Conservation (phyloP, 176 grass and related monocot genomes). For the Tillandsia leiboldiana region DNA sequence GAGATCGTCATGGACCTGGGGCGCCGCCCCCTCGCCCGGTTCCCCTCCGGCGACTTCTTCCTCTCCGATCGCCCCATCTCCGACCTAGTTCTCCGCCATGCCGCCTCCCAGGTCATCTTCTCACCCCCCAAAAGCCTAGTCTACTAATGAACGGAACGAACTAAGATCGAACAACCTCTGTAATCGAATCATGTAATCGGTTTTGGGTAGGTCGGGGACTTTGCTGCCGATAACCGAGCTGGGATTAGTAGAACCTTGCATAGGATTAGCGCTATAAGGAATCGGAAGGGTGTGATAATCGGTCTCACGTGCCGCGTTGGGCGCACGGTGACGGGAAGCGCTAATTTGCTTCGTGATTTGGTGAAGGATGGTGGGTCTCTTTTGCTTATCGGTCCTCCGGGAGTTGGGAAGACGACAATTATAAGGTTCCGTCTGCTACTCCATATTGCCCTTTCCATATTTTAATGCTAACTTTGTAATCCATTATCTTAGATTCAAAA, state of each 20-base stretch:
- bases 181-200: background rate
- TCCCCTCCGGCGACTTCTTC: slow-evolving; percentile 70
- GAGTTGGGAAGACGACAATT: slow-evolving; percentile 77
- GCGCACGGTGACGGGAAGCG: slow-evolving; percentile 65
- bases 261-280: slow-evolving; percentile 68
- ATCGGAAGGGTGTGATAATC: slow-evolving; percentile 57
- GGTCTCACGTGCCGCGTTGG: slow-evolving; percentile 84
- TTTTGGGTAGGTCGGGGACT: slow-evolving; percentile 56
- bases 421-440: slow-evolving; percentile 41
- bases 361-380: slow-evolving; percentile 69
- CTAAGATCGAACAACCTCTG: background rate
- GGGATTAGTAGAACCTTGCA: slow-evolving; percentile 78
- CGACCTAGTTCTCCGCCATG: slow-evolving; percentile 50
- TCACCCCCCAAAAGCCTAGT: background rate
- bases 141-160: background rate
- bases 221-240: slow-evolving; percentile 64
- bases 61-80: slow-evolving; percentile 50
- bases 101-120: slow-evolving; percentile 45
- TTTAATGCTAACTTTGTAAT: background rate
- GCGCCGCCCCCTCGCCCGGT: slow-evolving; percentile 53
- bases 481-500: background rate
- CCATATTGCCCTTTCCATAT: too few species aligned
- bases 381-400: slow-evolving; percentile 75
- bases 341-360: slow-evolving; percentile 76
- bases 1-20: slow-evolving; percentile 92